Percentiles rank a stretch among this genome's conserved stretches.
These are phyloP conservation scores for Trichoderma guizhouense DNA, from an alignment of 2,329 filamentous ascomycete genomes.

Conservation along the genomic window DNA sequence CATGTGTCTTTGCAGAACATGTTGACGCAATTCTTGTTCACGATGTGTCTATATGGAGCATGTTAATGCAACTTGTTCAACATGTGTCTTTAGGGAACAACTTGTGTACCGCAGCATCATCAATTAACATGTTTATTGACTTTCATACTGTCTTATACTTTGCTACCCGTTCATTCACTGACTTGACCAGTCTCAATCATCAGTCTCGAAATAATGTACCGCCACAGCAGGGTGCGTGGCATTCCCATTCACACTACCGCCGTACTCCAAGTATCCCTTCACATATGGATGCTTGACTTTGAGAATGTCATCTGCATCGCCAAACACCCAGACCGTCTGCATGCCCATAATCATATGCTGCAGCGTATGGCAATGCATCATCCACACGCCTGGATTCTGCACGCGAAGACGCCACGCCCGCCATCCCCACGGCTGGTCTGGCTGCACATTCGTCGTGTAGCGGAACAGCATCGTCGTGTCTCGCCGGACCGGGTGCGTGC, in stretches of 20 bases:
- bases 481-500: slow-evolving; percentile 33
- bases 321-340: slow-evolving; percentile 29
- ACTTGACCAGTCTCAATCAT: background rate
- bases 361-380: slow-evolving; percentile 59
- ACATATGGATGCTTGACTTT: slow-evolving; percentile 31
- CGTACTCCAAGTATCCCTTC: slow-evolving; percentile 42
- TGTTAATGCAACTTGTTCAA: background rate
- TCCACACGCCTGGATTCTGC: slow-evolving; percentile 49
- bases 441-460: slow-evolving; percentile 42
- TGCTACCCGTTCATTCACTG: background rate
- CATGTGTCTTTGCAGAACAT: background rate
- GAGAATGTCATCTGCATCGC: slow-evolving; percentile 24
- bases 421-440: slow-evolving; percentile 51
- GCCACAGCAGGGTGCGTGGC: slow-evolving; percentile 16
- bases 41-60: background rate
- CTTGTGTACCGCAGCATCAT: background rate
- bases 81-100: background rate
- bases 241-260: slow-evolving; percentile 46
- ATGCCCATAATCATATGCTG: slow-evolving; percentile 55
- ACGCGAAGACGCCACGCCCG: slow-evolving; percentile 55
- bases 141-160: background rate
- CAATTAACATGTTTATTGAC: background rate
- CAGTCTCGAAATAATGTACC: slow-evolving; percentile 16
- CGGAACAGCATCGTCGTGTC: slow-evolving; percentile 55
- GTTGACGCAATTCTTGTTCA: background rate